A percentile compares a stretch with the other conserved stretches of the same genome.
phyloP scores from a whole-genome alignment of 129 eudicot species.

The Glebionis coronaria region DNA sequence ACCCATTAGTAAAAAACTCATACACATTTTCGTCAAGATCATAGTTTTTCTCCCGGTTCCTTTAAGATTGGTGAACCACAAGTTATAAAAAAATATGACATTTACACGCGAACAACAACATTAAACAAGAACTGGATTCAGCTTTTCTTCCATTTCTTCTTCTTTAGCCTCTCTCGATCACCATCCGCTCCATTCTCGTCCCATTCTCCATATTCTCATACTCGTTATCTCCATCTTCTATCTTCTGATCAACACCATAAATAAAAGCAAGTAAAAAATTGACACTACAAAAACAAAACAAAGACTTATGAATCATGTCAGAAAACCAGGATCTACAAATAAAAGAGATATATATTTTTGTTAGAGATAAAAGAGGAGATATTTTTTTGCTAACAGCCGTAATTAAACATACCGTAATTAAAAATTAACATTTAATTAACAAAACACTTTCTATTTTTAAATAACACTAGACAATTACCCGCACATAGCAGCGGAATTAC shows the following conservation, averaged over 20 bases:
- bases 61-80: conserved; percentile 25
- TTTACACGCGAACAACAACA: not conserved
- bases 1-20: no score
- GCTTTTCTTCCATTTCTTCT: conserved; percentile 83
- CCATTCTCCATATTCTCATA: conserved; percentile 76
- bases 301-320: no score
- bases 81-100: conserved; percentile 5
- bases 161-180: conserved; percentile 67
- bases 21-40: no score
- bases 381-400: no score
- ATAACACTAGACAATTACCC: no score
- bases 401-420: no score
- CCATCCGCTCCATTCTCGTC: conserved; percentile 50
- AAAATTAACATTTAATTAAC: no score
- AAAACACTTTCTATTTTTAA: no score
- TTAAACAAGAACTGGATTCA: conserved; percentile 9
- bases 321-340: no score
- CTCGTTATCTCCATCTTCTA: conserved; percentile 86
- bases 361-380: no score
- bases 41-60: conserved; percentile 28
- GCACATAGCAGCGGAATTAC: no score
- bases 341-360: no score
- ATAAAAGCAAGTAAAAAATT: conserved; percentile 2
- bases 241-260: conserved; percentile 49
- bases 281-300: not conserved